Conservation (phyloP, 495 filamentous ascomycete species). For the Cetradonia linearis region DNA sequence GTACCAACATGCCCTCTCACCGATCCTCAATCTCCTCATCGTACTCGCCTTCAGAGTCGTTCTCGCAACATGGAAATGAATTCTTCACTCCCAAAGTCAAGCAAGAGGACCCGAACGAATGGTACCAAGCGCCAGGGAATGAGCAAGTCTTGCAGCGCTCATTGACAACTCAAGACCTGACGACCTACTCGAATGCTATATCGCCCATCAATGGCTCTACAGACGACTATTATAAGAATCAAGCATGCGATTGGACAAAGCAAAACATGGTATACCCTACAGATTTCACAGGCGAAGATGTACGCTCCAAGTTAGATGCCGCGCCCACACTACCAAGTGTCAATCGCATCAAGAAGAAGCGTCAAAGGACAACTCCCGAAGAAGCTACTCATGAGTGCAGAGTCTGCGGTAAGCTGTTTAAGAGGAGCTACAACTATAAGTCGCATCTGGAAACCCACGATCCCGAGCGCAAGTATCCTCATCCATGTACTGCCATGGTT, state of each 20-base stretch:
- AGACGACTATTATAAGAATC: conserved; percentile 25
- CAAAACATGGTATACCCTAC: conserved; percentile 14
- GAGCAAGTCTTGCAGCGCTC: conserved; percentile 22
- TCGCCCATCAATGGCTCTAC: conserved; percentile 19
- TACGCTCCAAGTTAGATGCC: conserved; percentile 19
- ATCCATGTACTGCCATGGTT: conserved; percentile 53
- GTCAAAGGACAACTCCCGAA: conserved; percentile 56
- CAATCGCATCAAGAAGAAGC: conserved; percentile 30
- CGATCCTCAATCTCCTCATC: conserved; percentile 27
- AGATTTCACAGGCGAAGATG: conserved; percentile 17
- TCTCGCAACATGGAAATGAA: conserved; percentile 18
- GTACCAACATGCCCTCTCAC: conserved; percentile 26
- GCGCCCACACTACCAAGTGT: conserved; percentile 24
- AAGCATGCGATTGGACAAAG: conserved; percentile 20
- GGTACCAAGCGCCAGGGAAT: conserved; percentile 24
- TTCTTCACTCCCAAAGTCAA: conserved; percentile 25
- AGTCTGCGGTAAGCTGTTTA: conserved; percentile 71
- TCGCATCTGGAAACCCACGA: conserved; percentile 87
- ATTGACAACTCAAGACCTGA: conserved; percentile 18
- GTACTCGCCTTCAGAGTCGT: conserved; percentile 19
- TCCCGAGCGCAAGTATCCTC: conserved; percentile 57
- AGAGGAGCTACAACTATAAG: conserved; percentile 81
- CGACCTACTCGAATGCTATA: conserved; percentile 19
- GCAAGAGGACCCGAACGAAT: conserved; percentile 24
- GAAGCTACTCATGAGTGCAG: conserved; percentile 70